Percentiles rank a stretch among this genome's conserved stretches.
Evolutionary conservation across 1,284 basidiomycete species (phyloP).

Genomic region (Rhodotorula sp.): DNA sequence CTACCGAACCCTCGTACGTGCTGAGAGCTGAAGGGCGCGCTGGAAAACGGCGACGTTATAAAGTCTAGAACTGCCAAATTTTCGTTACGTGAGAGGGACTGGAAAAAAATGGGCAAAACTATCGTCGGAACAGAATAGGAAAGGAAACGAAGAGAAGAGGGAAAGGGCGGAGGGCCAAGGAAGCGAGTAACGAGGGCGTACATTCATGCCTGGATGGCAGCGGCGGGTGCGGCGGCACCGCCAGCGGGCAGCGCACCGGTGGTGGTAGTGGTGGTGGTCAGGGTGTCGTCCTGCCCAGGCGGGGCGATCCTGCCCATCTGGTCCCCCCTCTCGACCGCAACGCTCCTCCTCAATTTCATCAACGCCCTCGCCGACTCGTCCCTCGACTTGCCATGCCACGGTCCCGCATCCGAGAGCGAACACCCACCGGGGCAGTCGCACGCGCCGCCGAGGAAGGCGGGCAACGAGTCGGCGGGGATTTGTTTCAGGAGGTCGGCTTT

Average conservation of each 20-base stretch:
- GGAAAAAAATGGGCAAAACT: too few relatives aligned
- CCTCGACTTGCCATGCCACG: constrained; percentile 67
- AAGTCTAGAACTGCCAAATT: too few relatives aligned
- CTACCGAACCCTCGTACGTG: too few relatives aligned
- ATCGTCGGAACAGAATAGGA: too few relatives aligned
- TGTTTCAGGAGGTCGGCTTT: constrained; percentile 71
- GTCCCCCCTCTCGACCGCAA: constrained; percentile 22
- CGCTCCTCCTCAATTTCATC: constrained; percentile 27
- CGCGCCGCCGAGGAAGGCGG: constrained; percentile 76
- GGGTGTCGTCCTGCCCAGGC: constrained; percentile 13
- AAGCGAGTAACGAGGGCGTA: neutral
- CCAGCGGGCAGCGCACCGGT: neutral
- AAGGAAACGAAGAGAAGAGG: neutral
- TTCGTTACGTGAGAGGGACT: too few relatives aligned
- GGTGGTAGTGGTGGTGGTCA: neutral
- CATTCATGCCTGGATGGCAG: neutral
- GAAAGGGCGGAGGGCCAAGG: too few relatives aligned
- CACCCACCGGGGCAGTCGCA: constrained; percentile 81
- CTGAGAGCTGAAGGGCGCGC: too few relatives aligned
- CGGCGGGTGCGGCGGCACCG: neutral
- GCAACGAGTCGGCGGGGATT: constrained; percentile 80
- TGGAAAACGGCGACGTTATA: too few relatives aligned
- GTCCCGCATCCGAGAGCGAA: constrained; percentile 83
- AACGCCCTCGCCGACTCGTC: constrained; percentile 12
- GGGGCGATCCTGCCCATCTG: constrained; percentile 24